Evolutionary conservation across 352 stramenopile species (phyloP).

Genomic region (Pythium sp.): DNA sequence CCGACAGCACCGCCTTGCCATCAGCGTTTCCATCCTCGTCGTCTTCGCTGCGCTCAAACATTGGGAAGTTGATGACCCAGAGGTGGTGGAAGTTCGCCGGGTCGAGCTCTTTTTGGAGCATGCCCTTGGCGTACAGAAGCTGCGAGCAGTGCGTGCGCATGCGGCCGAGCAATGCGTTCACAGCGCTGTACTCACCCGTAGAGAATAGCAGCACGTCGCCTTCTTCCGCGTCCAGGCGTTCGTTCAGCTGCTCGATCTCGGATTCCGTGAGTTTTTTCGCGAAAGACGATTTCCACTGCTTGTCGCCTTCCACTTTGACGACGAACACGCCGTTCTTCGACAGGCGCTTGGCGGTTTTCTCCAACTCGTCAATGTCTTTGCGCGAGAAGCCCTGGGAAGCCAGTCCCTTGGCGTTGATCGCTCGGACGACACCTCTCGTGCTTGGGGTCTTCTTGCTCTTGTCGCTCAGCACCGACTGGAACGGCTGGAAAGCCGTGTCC

Average conservation of each 20-base stretch:
- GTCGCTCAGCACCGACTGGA: constrained; percentile 32
- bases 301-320: constrained; percentile 54
- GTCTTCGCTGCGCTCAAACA: constrained; percentile 81
- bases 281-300: constrained; percentile 73
- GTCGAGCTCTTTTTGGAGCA: constrained; percentile 58
- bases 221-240: constrained; percentile 45
- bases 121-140: constrained; percentile 55
- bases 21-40: constrained; percentile 25
- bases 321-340: constrained; percentile 45
- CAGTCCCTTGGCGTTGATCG: constrained; percentile 71
- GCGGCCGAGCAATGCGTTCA: constrained; percentile 59
- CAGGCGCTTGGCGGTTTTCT: constrained; percentile 49
- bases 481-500: constrained; percentile 37
- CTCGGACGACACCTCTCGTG: constrained; percentile 46
- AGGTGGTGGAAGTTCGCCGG: constrained; percentile 74
- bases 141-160: constrained; percentile 65
- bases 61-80: constrained; percentile 87
- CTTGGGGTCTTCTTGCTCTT: constrained; percentile 21
- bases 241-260: constrained; percentile 49
- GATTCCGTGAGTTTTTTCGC: constrained; percentile 49
- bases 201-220: constrained; percentile 73
- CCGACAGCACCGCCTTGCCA: constrained; percentile 48
- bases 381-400: constrained; percentile 55
- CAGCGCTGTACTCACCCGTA: constrained; percentile 48
- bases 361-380: constrained; percentile 69